These are phyloP conservation scores for Leccinum incarnatum DNA, from an alignment of 768 basidiomycete genomes.

Conservation along the genomic window DNA sequence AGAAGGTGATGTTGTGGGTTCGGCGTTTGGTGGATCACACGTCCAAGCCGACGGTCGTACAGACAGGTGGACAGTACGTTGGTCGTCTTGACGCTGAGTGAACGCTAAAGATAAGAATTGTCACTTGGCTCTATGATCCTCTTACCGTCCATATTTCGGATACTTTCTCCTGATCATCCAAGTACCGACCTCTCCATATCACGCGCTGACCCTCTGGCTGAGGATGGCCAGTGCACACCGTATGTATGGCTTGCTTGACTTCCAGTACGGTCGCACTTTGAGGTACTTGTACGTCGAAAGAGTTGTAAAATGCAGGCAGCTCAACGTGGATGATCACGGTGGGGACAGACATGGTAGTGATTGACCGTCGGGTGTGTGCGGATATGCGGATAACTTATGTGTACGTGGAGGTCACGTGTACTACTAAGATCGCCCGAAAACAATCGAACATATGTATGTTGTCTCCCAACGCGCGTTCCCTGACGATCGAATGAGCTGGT, in stretches of 20 bases:
- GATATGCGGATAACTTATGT: neutral
- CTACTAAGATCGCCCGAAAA: no score
- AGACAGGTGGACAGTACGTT: constrained; percentile 66
- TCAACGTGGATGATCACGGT: constrained; percentile 55
- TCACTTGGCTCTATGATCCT: neutral
- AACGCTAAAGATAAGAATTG: constrained; percentile 5
- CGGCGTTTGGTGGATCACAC: constrained; percentile 44
- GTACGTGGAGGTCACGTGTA: constrained; percentile 35
- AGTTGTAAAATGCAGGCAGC: constrained; percentile 70
- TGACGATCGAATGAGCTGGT: no score
- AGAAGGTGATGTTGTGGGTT: constrained; percentile 13
- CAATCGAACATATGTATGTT: no score
- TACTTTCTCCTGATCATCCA: constrained; percentile 64
- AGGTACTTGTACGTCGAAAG: constrained; percentile 56
- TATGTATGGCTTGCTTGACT: constrained; percentile 65
- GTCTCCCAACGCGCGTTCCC: no score
- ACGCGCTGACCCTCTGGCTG: constrained; percentile 69
- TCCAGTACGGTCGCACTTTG: constrained; percentile 51
- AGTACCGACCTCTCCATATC: constrained; percentile 69
- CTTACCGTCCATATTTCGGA: constrained; percentile 69
- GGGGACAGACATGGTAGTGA: constrained; percentile 27
- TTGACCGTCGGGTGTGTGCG: neutral
- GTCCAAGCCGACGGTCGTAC: constrained; percentile 82
- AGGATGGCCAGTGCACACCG: constrained; percentile 61
- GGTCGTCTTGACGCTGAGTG: constrained; percentile 51